Conservation (phyloP, 1,284 basidiomycete genomes). For the Ustilago bromivora region DNA sequence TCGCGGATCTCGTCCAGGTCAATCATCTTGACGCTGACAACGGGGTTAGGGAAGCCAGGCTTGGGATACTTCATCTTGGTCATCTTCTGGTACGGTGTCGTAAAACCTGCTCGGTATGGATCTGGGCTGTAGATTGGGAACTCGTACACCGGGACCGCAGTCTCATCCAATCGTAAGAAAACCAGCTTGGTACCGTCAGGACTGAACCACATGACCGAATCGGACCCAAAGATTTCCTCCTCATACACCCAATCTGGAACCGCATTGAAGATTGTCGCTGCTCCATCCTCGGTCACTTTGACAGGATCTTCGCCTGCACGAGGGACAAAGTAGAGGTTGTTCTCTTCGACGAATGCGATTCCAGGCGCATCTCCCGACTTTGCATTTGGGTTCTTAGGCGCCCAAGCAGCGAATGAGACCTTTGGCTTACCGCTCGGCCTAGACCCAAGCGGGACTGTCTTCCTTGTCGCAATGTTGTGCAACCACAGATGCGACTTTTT, state of each 20-base stretch:
- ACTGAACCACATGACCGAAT: conserved; percentile 90
- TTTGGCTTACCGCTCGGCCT: conserved; percentile 26
- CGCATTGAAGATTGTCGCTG: conserved; percentile 87
- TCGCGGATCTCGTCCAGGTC: conserved; percentile 50
- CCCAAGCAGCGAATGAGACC: conserved; percentile 44
- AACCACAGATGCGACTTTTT: conserved; percentile 89
- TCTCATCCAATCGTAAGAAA: conserved; percentile 89
- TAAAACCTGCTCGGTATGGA: conserved; percentile 40
- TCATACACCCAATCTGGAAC: conserved; percentile 82
- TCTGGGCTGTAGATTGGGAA: conserved; percentile 86
- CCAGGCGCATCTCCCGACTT: conserved; percentile 19
- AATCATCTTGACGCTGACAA: conserved; percentile 81
- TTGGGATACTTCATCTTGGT: conserved; percentile 71
- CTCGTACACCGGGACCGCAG: conserved; percentile 83
- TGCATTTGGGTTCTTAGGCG: conserved; percentile 19
- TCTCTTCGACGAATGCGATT: conserved; percentile 56
- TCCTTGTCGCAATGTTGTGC: conserved; percentile 76
- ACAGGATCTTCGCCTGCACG: conserved; percentile 72
- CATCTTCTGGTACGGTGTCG: conserved; percentile 54
- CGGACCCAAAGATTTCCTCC: conserved; percentile 76
- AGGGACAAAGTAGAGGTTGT: conserved; percentile 55
- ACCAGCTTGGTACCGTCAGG: conserved; percentile 84
- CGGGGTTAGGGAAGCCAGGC: conserved; percentile 89
- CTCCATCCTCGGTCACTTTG: conserved; percentile 84
- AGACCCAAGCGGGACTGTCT: conserved; percentile 74